Evolutionary conservation across 768 basidiomycete genomes (phyloP).

Genomic region (Phaffia australis): DNA sequence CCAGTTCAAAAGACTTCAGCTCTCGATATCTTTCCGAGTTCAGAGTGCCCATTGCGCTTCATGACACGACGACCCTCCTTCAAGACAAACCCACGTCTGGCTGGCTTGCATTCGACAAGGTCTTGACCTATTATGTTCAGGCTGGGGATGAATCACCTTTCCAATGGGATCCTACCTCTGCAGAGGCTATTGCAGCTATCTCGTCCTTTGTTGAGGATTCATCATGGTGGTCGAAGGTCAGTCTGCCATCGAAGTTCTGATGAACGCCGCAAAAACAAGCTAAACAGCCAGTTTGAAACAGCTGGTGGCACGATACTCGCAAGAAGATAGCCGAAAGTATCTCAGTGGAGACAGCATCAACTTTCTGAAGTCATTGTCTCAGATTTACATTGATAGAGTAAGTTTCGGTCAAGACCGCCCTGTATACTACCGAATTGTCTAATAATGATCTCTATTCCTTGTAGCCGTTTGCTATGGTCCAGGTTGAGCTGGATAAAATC

Average conservation of each 20-base stretch:
- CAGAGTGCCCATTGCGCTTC: conserved; percentile 8
- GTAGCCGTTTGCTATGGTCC: conserved; percentile 39
- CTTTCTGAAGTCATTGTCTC: conserved; percentile 46
- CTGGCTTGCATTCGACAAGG: conserved; percentile 25
- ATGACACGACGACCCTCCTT: conserved; percentile 21
- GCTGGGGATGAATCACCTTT: conserved; percentile 21
- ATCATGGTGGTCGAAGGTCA: conserved; percentile 17
- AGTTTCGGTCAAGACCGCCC: conserved; percentile 48
- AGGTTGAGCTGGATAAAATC: conserved; percentile 52
- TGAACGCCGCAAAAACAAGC: background rate
- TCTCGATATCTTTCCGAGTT: conserved; percentile 15
- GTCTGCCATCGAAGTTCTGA: background rate
- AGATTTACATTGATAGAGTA: conserved; percentile 60
- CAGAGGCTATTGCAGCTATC: conserved; percentile 14
- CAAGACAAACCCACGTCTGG: conserved; percentile 23
- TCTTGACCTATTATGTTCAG: conserved; percentile 17
- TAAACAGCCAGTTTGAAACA: conserved; percentile 41
- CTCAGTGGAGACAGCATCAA: conserved; percentile 30
- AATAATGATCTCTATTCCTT: background rate
- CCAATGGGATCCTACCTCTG: conserved; percentile 20
- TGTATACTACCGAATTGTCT: background rate
- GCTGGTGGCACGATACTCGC: conserved; percentile 58
- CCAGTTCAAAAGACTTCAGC: conserved; percentile 7
- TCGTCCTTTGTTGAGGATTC: conserved; percentile 10
- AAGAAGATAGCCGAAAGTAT: conserved; percentile 57